Evolutionary conservation across 805 yeast species (phyloP).

Genomic region (Sugiyamaella chiloensis): DNA sequence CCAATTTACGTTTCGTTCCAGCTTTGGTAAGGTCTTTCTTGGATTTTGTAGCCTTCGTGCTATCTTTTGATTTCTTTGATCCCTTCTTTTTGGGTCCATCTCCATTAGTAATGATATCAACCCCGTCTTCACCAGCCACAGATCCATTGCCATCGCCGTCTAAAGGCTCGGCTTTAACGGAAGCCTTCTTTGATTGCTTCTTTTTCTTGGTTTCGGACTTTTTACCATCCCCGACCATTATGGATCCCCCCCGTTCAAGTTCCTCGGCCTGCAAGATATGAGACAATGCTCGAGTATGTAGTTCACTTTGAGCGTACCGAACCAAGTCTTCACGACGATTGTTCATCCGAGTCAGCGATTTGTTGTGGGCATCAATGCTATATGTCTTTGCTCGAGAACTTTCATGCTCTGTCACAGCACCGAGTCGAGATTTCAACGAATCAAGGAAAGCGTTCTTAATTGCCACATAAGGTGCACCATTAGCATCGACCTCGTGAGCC

Average conservation of each 20-base stretch:
- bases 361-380: background rate
- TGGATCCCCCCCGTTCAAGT: background rate
- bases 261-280: conserved; percentile 11
- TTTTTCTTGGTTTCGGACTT: background rate
- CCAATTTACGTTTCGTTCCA: conserved; percentile 3
- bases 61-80: conserved; percentile 2
- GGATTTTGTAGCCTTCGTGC: background rate
- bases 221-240: background rate
- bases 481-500: conserved; percentile 3
- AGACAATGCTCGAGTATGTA: conserved; percentile 11
- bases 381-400: background rate
- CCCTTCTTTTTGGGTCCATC: background rate
- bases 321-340: background rate
- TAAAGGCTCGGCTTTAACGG: background rate
- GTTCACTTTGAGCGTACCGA: background rate
- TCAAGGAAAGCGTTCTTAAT: conserved; percentile 6
- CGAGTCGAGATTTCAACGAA: conserved; percentile 1
- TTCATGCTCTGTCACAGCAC: background rate
- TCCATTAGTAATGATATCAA: background rate
- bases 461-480: background rate
- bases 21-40: conserved; percentile 1
- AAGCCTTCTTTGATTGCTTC: background rate
- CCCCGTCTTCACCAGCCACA: background rate
- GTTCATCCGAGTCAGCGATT: background rate
- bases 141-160: background rate